Evolutionary conservation across 108 stramenopile species (phyloP).

Genomic region (Fistulifera pelliculosa): DNA sequence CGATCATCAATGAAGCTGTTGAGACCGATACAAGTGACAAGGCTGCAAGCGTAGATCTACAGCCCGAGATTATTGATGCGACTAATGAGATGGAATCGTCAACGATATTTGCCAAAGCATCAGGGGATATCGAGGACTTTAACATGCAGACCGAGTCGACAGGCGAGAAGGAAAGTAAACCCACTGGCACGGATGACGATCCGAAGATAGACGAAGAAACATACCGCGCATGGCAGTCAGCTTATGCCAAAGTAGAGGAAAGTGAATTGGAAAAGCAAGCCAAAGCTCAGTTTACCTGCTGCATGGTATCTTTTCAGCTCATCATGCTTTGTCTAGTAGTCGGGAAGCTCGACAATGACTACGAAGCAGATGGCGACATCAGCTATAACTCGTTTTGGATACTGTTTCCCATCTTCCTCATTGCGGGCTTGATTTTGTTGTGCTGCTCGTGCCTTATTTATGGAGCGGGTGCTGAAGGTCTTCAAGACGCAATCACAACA

Average conservation of each 20-base stretch:
- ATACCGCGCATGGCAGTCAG: conserved; percentile 51
- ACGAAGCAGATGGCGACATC: conserved; percentile 27
- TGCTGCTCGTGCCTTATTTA: conserved; percentile 69
- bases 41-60: too few relatives aligned
- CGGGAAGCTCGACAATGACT: conserved; percentile 49
- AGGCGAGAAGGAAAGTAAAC: background rate
- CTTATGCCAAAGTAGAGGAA: conserved; percentile 50
- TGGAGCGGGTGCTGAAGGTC: conserved; percentile 31
- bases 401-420: conserved; percentile 57
- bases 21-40: too few relatives aligned
- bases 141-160: background rate
- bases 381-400: conserved; percentile 75
- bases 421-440: conserved; percentile 44
- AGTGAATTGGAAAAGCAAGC: conserved; percentile 53
- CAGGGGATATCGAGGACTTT: background rate
- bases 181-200: background rate
- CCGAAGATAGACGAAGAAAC: conserved; percentile 38
- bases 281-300: conserved; percentile 38
- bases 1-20: too few relatives aligned
- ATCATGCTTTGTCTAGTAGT: conserved; percentile 54
- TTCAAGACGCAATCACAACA: background rate
- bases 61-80: too few relatives aligned
- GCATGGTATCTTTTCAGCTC: conserved; percentile 39
- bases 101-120: conserved; percentile 1
- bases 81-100: background rate